Evolutionary conservation across 371 early-diverging fungal species (phyloP).

Genomic region (Basidiobolus heterosporus): DNA sequence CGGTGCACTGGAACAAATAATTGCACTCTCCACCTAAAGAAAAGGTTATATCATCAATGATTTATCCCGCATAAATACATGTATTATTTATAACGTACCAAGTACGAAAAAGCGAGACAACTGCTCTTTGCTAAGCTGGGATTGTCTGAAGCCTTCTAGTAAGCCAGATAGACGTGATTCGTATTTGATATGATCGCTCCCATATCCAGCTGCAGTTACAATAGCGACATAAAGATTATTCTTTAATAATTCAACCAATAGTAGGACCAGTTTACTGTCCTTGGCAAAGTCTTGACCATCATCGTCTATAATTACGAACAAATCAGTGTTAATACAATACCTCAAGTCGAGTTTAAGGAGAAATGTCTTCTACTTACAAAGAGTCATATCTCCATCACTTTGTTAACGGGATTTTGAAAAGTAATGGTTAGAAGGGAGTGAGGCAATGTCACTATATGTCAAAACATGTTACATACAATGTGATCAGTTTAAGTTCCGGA

Average conservation of each 20-base stretch:
- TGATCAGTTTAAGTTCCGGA: conserved; percentile 31
- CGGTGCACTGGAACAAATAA: conserved; percentile 49
- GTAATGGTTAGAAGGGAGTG: too few species aligned
- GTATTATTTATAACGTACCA: conserved; percentile 23
- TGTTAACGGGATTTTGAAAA: background rate
- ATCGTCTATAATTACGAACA: conserved; percentile 19
- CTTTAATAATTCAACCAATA: conserved; percentile 37
- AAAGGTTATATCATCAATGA: too few species aligned
- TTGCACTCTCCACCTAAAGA: conserved; percentile 50
- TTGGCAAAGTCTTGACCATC: conserved; percentile 64
- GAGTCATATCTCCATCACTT: conserved; percentile 75
- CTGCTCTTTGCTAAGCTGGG: conserved; percentile 22
- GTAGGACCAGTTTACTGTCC: conserved; percentile 34
- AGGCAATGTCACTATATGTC: too few species aligned
- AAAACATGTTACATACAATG: conserved; percentile 29
- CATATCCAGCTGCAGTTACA: conserved; percentile 77
- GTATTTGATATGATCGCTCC: conserved; percentile 40
- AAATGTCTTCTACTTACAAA: conserved; percentile 16
- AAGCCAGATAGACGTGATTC: conserved; percentile 54
- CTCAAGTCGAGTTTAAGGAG: too few species aligned
- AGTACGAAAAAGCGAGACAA: conserved; percentile 49
- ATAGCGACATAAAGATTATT: conserved; percentile 47
- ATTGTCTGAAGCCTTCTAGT: conserved; percentile 30
- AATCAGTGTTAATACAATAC: background rate
- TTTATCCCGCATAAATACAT: too few species aligned